Base-by-base conservation (phyloP, 306 rosid species). In the Malus orientalis region DNA sequence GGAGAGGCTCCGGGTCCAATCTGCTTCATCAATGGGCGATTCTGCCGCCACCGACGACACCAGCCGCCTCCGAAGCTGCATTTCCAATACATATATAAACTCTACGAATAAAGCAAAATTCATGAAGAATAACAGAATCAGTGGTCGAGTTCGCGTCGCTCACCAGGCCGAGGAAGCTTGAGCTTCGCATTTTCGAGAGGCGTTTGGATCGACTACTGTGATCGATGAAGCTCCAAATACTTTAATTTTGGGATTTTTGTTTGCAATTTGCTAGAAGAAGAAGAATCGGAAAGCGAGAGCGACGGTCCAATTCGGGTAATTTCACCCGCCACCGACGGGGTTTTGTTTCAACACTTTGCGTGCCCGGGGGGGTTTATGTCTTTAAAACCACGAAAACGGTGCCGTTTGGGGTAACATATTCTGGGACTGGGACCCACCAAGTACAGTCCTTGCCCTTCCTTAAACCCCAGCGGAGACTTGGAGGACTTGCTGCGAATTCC, bases 31-130 rank as follows among this genome's bases (percentile, higher is more conserved):
- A 57, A 78, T 68, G 27, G 79, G 44, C 61, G 84, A 70, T 73
- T 81, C 85, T 23, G 71, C 84, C 20, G 85, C 71, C 72, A 77
- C 11, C 12, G 90, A 81, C 27, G 93, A 81, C 65, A 85, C 71
- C 61, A 92, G 80, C 69, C 76, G 83, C 79, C 88, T 90, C 88
- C 90, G 92, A 83, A 75, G 83, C 97, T 89, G 90, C 84, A 71
- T 60, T 60, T 67, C 14, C 69, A 74, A 4, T 55, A 67, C 55
- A 51, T 30, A 58, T 22, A 67, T 15, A 42, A 27, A 42, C 16
- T 5, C 8, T 58, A 5, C 25, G 4, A 20, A 47, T 27, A 11
- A 55, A 73, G 3, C 40, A 38, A 65, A 65, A 49, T 15, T 12
- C 19, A 4, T 4, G 42, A 67, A 71, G 14, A 51, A 65, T 4